Percentiles rank a stretch among this genome's conserved stretches.
phyloP scores from a whole-genome alignment of 2,329 filamentous ascomycete genomes.

The Cladophialophora immunda region DNA sequence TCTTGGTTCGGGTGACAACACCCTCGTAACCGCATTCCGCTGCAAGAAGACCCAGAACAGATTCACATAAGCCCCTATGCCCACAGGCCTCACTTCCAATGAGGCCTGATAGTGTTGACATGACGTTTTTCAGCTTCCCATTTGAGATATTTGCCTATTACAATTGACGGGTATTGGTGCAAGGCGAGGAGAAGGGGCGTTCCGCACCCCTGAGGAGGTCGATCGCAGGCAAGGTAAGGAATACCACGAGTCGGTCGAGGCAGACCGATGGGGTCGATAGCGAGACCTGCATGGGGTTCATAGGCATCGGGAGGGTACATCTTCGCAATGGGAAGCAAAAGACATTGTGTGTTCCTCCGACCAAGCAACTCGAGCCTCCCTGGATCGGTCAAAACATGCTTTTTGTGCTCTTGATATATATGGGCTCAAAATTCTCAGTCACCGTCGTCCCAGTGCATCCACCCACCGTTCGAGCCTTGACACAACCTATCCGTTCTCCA shows the following conservation, averaged over 20 bases:
- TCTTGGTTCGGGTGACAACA: not conserved
- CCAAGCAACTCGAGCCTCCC: not conserved
- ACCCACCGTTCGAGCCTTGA: slow-evolving; percentile 13
- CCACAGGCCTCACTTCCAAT: not conserved
- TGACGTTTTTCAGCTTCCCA: not conserved
- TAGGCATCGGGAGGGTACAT: too few species aligned
- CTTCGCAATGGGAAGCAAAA: not conserved
- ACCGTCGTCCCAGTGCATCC: slow-evolving; percentile 12
- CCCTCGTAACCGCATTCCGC: not conserved
- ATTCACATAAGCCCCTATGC: not conserved
- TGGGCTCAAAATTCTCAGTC: not conserved
- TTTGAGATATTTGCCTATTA: not conserved
- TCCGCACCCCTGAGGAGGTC: not conserved
- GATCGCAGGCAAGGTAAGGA: not conserved
- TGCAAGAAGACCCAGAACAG: not conserved
- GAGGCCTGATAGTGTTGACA: not conserved
- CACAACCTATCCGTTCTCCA: slow-evolving; percentile 30
- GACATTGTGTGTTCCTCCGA: not conserved
- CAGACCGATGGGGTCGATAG: too few species aligned
- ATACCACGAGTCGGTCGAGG: not conserved
- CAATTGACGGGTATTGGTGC: not conserved
- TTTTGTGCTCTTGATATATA: not conserved
- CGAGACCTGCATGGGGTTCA: too few species aligned
- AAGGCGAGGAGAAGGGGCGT: not conserved
- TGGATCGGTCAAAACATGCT: not conserved